These are phyloP conservation scores for Neonectria magnoliae DNA, from an alignment of 2,329 filamentous ascomycete genomes.

Conservation along the genomic window DNA sequence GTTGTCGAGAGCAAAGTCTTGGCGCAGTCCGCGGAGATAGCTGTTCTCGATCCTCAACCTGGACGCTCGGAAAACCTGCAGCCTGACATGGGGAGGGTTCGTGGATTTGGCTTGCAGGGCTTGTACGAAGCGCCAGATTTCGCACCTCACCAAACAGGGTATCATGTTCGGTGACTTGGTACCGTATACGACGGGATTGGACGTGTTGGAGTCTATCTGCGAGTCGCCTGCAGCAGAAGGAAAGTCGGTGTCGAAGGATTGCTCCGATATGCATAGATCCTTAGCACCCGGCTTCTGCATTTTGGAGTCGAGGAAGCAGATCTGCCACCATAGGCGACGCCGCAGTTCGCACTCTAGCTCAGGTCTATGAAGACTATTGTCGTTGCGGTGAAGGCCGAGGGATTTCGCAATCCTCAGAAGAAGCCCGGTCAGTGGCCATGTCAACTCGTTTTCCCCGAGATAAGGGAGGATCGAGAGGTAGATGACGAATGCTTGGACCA, in stretches of 20 bases:
- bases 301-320: slow-evolving; percentile 43
- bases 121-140: slow-evolving; percentile 40
- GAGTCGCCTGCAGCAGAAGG: slow-evolving; percentile 56
- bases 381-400: slow-evolving; percentile 29
- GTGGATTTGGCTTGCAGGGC: slow-evolving; percentile 19
- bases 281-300: slow-evolving; percentile 12
- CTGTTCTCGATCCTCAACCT: slow-evolving; percentile 25
- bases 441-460: slow-evolving; percentile 33
- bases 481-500: slow-evolving; percentile 42
- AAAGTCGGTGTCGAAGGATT: slow-evolving; percentile 52
- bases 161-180: slow-evolving; percentile 22
- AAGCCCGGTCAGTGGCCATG: slow-evolving; percentile 39
- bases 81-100: slow-evolving; percentile 16
- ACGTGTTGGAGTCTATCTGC: slow-evolving; percentile 1
- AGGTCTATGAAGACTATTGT: background rate
- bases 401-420: slow-evolving; percentile 40
- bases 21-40: slow-evolving; percentile 24
- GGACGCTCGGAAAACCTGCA: slow-evolving; percentile 22
- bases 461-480: slow-evolving; percentile 38
- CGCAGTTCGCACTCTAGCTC: slow-evolving; percentile 33
- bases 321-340: slow-evolving; percentile 44
- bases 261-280: slow-evolving; percentile 35
- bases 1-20: slow-evolving; percentile 18
- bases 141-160: slow-evolving; percentile 40
- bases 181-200: background rate